These are phyloP conservation scores for Pneumocystis canis DNA, from an alignment of 1,139 yeast species.

Conservation along the genomic window DNA sequence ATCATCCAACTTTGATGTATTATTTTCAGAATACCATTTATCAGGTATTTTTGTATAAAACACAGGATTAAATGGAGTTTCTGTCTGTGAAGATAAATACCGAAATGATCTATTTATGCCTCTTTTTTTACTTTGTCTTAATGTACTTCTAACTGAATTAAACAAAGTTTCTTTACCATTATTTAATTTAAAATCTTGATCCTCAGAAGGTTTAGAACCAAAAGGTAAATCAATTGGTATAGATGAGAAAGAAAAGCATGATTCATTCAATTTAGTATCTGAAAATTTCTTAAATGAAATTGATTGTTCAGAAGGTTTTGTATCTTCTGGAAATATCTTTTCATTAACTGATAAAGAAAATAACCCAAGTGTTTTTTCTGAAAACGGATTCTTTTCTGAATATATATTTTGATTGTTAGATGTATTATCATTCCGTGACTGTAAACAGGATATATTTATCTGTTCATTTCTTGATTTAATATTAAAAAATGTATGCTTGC, in stretches of 20 bases:
- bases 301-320: background rate
- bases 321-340: background rate
- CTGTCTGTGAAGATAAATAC: background rate
- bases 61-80: background rate
- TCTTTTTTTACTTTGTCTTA: background rate
- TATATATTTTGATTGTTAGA: background rate
- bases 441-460: background rate
- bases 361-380: background rate
- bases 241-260: background rate
- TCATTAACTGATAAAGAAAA: background rate
- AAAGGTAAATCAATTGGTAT: background rate
- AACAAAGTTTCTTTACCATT: background rate
- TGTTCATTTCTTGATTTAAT: background rate
- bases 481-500: background rate
- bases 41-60: background rate
- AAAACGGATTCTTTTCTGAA: background rate
- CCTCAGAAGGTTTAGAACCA: background rate
- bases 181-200: background rate
- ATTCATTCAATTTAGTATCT: background rate
- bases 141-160: background rate
- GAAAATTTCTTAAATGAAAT: background rate
- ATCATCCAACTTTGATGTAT: background rate
- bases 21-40: background rate
- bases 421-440: background rate
- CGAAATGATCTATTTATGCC: background rate